Percentiles rank a stretch among this genome's conserved stretches.
phyloP scores from a whole-genome alignment of 306 rosid genomes.

The Leucaena leucocephala region DNA sequence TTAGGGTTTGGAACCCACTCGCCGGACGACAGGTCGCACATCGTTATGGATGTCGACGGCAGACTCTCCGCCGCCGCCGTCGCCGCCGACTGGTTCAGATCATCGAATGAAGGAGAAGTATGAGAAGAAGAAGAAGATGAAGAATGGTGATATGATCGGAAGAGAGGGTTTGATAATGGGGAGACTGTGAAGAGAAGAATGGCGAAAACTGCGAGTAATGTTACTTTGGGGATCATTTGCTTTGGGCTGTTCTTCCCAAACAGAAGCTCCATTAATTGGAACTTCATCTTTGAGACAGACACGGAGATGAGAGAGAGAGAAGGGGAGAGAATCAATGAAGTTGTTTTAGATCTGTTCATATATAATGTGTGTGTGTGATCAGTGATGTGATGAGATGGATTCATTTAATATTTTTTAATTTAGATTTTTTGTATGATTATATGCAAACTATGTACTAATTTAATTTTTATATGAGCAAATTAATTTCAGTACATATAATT shows the following conservation, averaged over 20 bases:
- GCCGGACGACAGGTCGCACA: slow-evolving; percentile 76
- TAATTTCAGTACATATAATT: too few relatives aligned
- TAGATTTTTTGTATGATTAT: background rate
- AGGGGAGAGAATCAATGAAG: background rate
- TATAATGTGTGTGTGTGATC: background rate
- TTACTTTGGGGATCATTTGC: slow-evolving; percentile 48
- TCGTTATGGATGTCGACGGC: slow-evolving; percentile 33
- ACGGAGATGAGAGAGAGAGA: slow-evolving; percentile 25
- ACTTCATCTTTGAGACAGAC: slow-evolving; percentile 50
- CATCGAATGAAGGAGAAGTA: background rate
- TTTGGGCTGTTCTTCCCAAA: slow-evolving; percentile 40
- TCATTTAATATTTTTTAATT: background rate
- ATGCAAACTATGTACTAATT: background rate
- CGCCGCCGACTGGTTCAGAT: slow-evolving; percentile 12
- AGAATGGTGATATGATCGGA: slow-evolving; percentile 6
- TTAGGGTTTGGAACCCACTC: slow-evolving; percentile 78
- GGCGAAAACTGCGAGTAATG: slow-evolving; percentile 41
- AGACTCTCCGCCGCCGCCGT: background rate
- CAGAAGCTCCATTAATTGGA: slow-evolving; percentile 46
- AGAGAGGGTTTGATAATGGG: slow-evolving; percentile 55
- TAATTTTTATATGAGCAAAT: too few relatives aligned
- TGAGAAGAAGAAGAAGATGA: background rate
- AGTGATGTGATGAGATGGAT: background rate
- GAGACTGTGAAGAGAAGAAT: slow-evolving; percentile 46
- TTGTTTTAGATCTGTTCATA: background rate